These are phyloP conservation scores for Gossypium davidsonii DNA, from an alignment of 441 rosid species.

Conservation along the genomic window DNA sequence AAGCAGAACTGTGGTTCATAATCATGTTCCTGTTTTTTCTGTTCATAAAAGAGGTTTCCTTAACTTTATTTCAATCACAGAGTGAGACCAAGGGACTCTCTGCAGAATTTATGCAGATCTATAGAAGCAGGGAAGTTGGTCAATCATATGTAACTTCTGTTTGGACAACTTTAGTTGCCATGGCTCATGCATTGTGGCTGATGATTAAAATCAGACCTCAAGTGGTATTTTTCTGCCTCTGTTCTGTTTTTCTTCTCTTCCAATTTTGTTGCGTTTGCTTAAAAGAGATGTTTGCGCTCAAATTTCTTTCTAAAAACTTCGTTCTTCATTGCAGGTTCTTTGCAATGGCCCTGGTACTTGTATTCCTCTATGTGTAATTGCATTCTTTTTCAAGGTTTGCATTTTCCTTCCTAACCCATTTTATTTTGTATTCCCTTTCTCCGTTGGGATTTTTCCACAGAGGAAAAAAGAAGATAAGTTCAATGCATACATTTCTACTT, in stretches of 20 bases:
- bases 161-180: slow-evolving; percentile 68
- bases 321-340: slow-evolving; percentile 43
- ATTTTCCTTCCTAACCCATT: neutral
- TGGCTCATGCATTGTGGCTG: slow-evolving; percentile 57
- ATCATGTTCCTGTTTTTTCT: slow-evolving; percentile 6
- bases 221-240: slow-evolving; percentile 47
- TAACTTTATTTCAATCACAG: slow-evolving; percentile 25
- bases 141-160: slow-evolving; percentile 83
- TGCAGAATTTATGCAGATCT: slow-evolving; percentile 58
- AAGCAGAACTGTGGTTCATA: neutral
- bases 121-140: slow-evolving; percentile 93
- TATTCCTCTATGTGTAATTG: slow-evolving; percentile 68
- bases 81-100: slow-evolving; percentile 26
- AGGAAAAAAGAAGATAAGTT: neutral
- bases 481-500: neutral
- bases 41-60: neutral
- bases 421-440: neutral
- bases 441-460: neutral
- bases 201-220: slow-evolving; percentile 75
- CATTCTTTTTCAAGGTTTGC: slow-evolving; percentile 70
- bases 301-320: neutral
- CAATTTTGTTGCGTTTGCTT: neutral
- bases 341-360: slow-evolving; percentile 98
- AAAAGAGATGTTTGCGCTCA: slow-evolving; percentile 10
- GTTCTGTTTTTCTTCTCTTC: neutral